These are phyloP conservation scores for Venturia carpophila DNA, from an alignment of 2,329 filamentous ascomycete genomes.

Conservation along the genomic window DNA sequence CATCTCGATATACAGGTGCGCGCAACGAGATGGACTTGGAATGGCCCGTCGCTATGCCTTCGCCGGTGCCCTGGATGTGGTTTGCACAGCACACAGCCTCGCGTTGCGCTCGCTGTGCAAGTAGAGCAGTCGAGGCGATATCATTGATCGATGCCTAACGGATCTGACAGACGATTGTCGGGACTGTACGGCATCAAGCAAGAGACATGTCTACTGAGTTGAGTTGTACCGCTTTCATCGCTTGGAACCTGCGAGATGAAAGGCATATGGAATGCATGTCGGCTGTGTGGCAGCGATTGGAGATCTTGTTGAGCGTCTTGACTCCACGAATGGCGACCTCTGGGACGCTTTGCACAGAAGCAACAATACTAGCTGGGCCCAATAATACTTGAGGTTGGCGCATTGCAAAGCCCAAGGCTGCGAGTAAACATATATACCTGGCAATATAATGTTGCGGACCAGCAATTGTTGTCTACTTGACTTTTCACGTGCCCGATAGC, in stretches of 20 bases:
- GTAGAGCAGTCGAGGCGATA: background rate
- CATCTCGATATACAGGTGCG: background rate
- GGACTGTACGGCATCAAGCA: background rate
- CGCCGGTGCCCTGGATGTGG: background rate
- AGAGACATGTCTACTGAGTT: background rate
- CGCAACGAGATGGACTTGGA: background rate
- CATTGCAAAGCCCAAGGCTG: background rate
- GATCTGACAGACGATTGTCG: background rate
- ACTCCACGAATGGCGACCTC: background rate
- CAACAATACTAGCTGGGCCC: background rate
- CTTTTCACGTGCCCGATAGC: background rate
- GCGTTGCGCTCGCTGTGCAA: background rate
- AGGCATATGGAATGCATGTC: background rate
- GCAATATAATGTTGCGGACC: background rate
- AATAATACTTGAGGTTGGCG: background rate
- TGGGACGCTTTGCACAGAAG: background rate
- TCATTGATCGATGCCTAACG: background rate
- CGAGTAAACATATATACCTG: background rate
- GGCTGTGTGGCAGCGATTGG: background rate
- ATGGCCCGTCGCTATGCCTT: background rate
- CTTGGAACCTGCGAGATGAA: background rate
- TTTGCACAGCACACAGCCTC: background rate
- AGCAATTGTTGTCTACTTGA: background rate
- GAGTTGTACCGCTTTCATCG: background rate
- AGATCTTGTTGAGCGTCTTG: background rate